Percentiles rank a stretch among this genome's conserved stretches.
These are phyloP conservation scores for Aspergillus calidoustus DNA, from an alignment of 2,329 filamentous ascomycete genomes.

Conservation along the genomic window DNA sequence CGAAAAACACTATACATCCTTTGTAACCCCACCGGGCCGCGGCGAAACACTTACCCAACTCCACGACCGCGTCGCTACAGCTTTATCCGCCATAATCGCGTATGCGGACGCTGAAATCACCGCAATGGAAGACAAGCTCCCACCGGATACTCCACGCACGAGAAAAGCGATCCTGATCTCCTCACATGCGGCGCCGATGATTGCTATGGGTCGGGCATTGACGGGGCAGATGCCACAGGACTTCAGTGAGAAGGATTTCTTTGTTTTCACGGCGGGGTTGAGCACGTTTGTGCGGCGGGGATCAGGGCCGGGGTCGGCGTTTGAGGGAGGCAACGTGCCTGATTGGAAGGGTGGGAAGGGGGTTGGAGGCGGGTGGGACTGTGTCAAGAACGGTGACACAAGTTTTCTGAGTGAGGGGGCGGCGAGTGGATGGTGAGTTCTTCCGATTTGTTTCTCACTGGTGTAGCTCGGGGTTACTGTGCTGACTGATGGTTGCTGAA, in stretches of 20 bases:
- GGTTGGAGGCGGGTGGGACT: slow-evolving; percentile 78
- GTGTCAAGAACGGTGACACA: slow-evolving; percentile 81
- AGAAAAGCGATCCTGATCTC: slow-evolving; percentile 73
- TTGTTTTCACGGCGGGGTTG: slow-evolving; percentile 80
- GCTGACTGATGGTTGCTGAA: background rate
- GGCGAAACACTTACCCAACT: slow-evolving; percentile 82
- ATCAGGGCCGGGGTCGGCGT: slow-evolving; percentile 26
- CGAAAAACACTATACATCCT: background rate
- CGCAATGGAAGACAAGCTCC: slow-evolving; percentile 55
- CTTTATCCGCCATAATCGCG: slow-evolving; percentile 70
- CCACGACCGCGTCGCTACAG: slow-evolving; percentile 76
- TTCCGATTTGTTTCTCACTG: background rate
- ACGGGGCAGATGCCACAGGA: slow-evolving; percentile 78
- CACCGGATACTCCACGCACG: slow-evolving; percentile 46
- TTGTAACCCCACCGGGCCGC: slow-evolving; percentile 54
- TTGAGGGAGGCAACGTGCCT: slow-evolving; percentile 27
- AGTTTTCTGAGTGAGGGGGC: slow-evolving; percentile 77
- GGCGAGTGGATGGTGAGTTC: slow-evolving; percentile 72
- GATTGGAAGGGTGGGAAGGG: slow-evolving; percentile 65
- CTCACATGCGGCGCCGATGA: slow-evolving; percentile 87
- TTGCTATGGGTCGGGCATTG: slow-evolving; percentile 80
- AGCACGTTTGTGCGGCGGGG: slow-evolving; percentile 66
- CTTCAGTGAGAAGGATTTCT: slow-evolving; percentile 76
- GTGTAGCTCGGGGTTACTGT: background rate
- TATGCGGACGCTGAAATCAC: slow-evolving; percentile 62